A percentile compares a stretch with the other conserved stretches of the same genome.
Conservation (phyloP, 306 rosid genomes). For the Acacia melanoxylon region DNA sequence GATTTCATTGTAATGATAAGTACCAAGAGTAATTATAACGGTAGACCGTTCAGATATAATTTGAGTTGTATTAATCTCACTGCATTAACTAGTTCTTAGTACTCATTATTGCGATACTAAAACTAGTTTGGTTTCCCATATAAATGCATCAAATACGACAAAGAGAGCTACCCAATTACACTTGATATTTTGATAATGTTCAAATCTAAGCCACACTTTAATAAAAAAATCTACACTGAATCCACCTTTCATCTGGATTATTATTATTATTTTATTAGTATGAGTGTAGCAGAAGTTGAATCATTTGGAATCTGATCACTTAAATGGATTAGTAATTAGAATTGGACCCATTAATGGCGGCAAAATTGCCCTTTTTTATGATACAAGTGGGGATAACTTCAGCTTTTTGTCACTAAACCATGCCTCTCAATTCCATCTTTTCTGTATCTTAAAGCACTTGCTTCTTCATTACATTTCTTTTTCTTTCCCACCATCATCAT, state of each 20-base stretch:
- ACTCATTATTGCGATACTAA: too few relatives aligned
- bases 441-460: not conserved
- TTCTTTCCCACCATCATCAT: not conserved
- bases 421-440: not conserved
- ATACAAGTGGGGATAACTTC: not conserved
- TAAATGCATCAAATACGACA: too few relatives aligned
- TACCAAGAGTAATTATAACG: too few relatives aligned
- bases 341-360: slow-evolving; percentile 5
- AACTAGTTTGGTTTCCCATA: too few relatives aligned
- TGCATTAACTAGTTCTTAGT: too few relatives aligned
- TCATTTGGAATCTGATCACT: not conserved
- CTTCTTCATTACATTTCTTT: not conserved
- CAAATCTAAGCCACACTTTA: too few relatives aligned
- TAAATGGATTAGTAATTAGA: not conserved
- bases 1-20: too few relatives aligned
- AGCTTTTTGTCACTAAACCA: not conserved
- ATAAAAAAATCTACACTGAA: not conserved
- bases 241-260: not conserved
- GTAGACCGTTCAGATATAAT: too few relatives aligned
- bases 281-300: not conserved
- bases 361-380: not conserved
- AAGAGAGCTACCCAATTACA: too few relatives aligned
- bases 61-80: too few relatives aligned
- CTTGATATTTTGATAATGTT: too few relatives aligned
- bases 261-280: not conserved